Evolutionary conservation across 2,329 filamentous ascomycete genomes (phyloP), one percentile per base, ranked within the genome.

Genomic region (Cladosporium oxysporum): DNA sequence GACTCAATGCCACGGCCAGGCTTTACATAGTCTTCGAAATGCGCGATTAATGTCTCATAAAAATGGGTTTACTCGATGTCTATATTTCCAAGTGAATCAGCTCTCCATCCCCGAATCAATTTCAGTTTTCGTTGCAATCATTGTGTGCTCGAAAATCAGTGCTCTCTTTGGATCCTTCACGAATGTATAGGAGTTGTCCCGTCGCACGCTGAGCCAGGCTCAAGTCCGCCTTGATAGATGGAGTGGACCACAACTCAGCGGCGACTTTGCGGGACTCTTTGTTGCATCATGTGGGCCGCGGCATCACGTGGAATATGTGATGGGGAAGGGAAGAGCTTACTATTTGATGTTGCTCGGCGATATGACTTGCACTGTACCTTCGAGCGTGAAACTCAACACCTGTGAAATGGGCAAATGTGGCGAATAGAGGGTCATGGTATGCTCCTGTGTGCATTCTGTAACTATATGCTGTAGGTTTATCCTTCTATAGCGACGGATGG

Each of bases 121-220:
- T 47, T 26, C 23, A 5, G 5, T 23, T 21, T 21, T 11, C 8
- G 14, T 47, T 23, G 41, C n/a, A 23, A 47, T 47, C 41, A 10
- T 12, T 21, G 3, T 12, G 41, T 47, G n/a, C 21, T 47, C n/a
- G 41, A 47, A 21, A 10, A 18, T 69, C 67, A 69, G 67, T 66
- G 67, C 67, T 69, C 67, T 69, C 67, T 69, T 69, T 66, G 66
- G 35, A 47, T 64, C 66, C 67, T 37, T 47, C 67, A 69, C 35
- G 28, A 62, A 28, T n/a, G 35, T 29, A 37, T 63, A 63, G 60
- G 50, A 21, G 50, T 31, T 63, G 60, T 63, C 44, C 50, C 60
- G 26, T 28, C 60, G 23, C 47, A 18, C 33, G 60, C 60, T 6
- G n/a, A 26, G 29, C 8, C 57, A 26, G 58, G 58, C 52, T 61